Conservation (phyloP, 2,329 filamentous ascomycete genomes). For the Diaporthe sp. region DNA sequence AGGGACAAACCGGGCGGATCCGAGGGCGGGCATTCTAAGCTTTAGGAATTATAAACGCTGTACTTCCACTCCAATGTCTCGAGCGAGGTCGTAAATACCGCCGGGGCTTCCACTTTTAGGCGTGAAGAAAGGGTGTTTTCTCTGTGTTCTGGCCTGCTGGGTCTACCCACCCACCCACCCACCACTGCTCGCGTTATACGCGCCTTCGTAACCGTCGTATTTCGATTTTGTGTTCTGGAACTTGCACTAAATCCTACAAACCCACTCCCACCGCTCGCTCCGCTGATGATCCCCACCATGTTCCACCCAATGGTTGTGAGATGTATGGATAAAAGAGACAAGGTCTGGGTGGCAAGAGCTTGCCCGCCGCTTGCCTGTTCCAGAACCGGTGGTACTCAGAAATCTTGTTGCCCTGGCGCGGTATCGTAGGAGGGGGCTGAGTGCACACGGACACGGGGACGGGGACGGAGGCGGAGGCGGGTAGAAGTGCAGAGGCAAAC, state of each 20-base stretch:
- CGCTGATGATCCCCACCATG: neutral
- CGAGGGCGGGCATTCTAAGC: slow-evolving; percentile 24
- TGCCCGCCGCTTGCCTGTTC: no score
- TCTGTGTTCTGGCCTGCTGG: neutral
- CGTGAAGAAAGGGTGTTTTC: neutral
- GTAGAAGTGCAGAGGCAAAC: no score
- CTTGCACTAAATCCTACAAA: neutral
- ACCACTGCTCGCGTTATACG: neutral
- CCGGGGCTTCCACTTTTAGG: neutral
- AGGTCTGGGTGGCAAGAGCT: neutral
- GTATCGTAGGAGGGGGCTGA: no score
- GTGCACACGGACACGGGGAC: neutral
- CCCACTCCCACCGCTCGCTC: neutral
- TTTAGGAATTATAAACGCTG: slow-evolving; percentile 27
- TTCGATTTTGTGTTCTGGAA: neutral
- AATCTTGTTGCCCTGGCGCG: neutral
- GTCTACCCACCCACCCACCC: neutral
- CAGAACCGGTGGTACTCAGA: neutral
- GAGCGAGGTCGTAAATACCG: neutral
- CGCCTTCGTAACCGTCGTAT: neutral
- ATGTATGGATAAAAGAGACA: neutral
- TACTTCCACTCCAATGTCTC: neutral
- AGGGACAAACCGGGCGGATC: slow-evolving; percentile 10
- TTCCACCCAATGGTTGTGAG: neutral
- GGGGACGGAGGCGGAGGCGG: neutral